A percentile compares a stretch with the other conserved stretches of the same genome.
These are phyloP conservation scores for Blastosporella zonata DNA, from an alignment of 1,284 basidiomycete species.

Conservation along the genomic window DNA sequence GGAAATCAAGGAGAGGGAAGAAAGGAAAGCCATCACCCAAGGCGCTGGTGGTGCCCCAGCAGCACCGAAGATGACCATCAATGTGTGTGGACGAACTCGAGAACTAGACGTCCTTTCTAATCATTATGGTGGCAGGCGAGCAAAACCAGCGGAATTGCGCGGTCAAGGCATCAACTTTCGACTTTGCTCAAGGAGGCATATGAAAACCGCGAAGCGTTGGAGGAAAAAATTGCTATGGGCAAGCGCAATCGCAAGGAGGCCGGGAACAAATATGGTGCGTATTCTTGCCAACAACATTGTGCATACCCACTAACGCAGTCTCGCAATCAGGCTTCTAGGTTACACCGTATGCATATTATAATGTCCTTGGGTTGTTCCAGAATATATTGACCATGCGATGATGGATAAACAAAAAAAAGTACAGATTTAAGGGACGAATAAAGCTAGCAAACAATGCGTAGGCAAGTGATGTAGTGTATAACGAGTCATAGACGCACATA, in stretches of 20 bases:
- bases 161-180: constrained; percentile 71
- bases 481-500: constrained; percentile 4
- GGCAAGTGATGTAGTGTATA: not conserved
- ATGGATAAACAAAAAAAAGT: constrained; percentile 4
- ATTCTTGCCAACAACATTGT: not conserved
- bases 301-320: constrained; percentile 3
- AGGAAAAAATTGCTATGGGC: constrained; percentile 77
- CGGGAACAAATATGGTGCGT: constrained; percentile 79
- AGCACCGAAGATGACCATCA: constrained; percentile 73
- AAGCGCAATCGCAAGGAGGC: constrained; percentile 80
- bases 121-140: constrained; percentile 46
- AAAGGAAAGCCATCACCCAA: constrained; percentile 67
- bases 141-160: constrained; percentile 64
- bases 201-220: constrained; percentile 70
- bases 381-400: not conserved
- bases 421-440: constrained; percentile 10
- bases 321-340: constrained; percentile 23
- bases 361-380: not conserved
- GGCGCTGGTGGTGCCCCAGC: constrained; percentile 49
- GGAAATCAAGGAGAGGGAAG: constrained; percentile 69
- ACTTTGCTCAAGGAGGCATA: constrained; percentile 77
- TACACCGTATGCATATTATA: constrained; percentile 6
- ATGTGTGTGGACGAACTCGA: constrained; percentile 36
- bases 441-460: not conserved
- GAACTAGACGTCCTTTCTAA: not conserved